Base-by-base conservation (phyloP, 108 stramenopile genomes). In the Aurantiochytrium sp. region DNA sequence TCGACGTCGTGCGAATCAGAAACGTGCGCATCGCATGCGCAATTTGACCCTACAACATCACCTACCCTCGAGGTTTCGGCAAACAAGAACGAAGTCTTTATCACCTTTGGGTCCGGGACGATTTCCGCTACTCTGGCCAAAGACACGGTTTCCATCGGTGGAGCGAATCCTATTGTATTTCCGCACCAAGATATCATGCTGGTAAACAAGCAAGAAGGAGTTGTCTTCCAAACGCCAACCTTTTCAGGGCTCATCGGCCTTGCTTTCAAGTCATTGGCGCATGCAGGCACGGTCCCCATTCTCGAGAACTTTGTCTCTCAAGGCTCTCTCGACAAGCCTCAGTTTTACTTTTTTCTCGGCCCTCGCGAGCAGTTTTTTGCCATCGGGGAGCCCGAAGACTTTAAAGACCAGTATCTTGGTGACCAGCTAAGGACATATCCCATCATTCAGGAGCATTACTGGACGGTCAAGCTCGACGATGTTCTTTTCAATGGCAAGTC, bases 271-370 rank as follows among this genome's bases (percentile, higher is more conserved):
- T 47, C 76, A 6, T 53, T 83, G 76, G 45, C 76, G 45, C 14
- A 8, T 4, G 23, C 44, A 8, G 28, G 1, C 76, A n/a, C 45
- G 16, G 23, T 16, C 6, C 45, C 76, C 2, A 25, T 83, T 12
- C 10, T 83, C 14, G 76, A 83, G 12, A 83, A 53, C 3, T 16
- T 53, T 12, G n/a, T 47, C 6, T 43, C 76, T 6, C 49, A 12
- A 16, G 76, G 23, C 76, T 6, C 12, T 12, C 23, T 83, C 28
- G 16, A 47, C 18, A 35, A 83, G 0, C 45, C 45, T 12, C 76
- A 83, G n/a, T 83, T 83, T 45, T 83, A 83, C 76, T 83, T 83
- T 23, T 53, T 83, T 53, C 51, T 83, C 25, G 76, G 76, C n/a
- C 45, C 45, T 6, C 19, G 12, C 23, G 76, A 53, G 51, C 49